A percentile compares a stretch with the other conserved stretches of the same genome.
These are phyloP conservation scores for Trichopus zeylanicus DNA, from an alignment of 116 monocot species.

Conservation along the genomic window DNA sequence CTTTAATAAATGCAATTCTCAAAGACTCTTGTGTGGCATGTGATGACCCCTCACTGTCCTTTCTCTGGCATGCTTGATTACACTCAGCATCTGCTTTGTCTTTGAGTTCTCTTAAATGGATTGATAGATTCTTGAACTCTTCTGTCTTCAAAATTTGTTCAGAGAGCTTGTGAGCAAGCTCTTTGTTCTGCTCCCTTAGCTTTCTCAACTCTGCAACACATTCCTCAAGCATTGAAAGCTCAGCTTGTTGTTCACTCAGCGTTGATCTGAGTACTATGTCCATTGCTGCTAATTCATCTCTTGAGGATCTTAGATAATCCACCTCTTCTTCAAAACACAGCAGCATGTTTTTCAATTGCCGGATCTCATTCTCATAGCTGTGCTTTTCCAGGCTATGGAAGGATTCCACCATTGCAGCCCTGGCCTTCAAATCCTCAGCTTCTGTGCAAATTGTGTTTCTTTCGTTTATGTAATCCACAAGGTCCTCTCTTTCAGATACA, in stretches of 20 bases:
- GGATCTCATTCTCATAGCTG: conserved; percentile 31
- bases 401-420: conserved; percentile 16
- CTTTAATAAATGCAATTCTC: conserved; percentile 91
- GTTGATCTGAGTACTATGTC: conserved; percentile 51
- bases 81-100: conserved; percentile 76
- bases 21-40: conserved; percentile 57
- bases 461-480: conserved; percentile 12
- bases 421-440: conserved; percentile 23
- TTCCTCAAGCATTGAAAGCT: conserved; percentile 33
- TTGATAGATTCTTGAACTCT: conserved; percentile 83
- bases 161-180: conserved; percentile 57
- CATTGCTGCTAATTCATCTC: conserved; percentile 43
- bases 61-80: conserved; percentile 53
- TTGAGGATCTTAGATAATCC: conserved; percentile 39
- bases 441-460: conserved; percentile 9
- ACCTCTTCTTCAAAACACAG: conserved; percentile 47
- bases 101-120: conserved; percentile 81
- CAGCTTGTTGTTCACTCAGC: conserved; percentile 50
- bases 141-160: conserved; percentile 91
- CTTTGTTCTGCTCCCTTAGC: conserved; percentile 52
- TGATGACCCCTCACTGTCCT: conserved; percentile 40
- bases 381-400: conserved; percentile 8
- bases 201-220: conserved; percentile 29
- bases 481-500: conserved; percentile 23
- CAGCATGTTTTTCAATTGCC: conserved; percentile 25